Evolutionary conservation across 352 stramenopile genomes (phyloP).

Genomic region (Chrysophaeum taylorii): DNA sequence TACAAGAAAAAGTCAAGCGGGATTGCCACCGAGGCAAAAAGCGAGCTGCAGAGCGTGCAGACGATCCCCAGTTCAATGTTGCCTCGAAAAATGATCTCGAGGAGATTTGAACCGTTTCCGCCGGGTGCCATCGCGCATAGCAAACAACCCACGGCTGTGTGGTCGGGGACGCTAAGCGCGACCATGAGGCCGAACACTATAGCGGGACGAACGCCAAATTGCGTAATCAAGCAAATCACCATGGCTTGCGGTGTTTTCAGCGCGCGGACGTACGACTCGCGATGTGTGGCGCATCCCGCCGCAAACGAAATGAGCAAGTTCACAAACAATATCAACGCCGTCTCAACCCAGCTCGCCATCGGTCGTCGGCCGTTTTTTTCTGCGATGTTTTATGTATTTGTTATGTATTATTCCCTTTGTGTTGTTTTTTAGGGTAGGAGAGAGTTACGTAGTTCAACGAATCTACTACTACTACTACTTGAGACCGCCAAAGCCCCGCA

Average conservation of each 20-base stretch:
- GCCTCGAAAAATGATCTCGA: background rate
- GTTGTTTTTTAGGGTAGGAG: no score
- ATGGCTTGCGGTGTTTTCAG: background rate
- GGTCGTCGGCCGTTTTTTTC: no score
- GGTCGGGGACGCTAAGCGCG: background rate
- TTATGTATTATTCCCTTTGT: no score
- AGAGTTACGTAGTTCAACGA: no score
- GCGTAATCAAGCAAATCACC: background rate
- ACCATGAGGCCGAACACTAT: background rate
- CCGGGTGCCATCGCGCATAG: background rate
- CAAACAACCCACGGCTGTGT: background rate
- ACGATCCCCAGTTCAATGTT: conserved; percentile 9
- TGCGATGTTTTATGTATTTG: no score
- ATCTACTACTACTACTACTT: no score
- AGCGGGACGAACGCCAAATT: background rate
- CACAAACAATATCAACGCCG: background rate
- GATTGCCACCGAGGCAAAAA: background rate
- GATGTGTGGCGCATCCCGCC: background rate
- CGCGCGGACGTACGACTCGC: background rate
- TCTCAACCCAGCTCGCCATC: no score
- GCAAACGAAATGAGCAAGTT: conserved; percentile 8
- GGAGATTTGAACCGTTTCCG: conserved; percentile 5
- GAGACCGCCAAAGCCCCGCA: no score
- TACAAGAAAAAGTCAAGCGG: background rate
- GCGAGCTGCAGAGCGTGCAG: background rate